phyloP scores from a whole-genome alignment of 2,329 filamentous ascomycete genomes.

The Pseudogymnoascus sp. region DNA sequence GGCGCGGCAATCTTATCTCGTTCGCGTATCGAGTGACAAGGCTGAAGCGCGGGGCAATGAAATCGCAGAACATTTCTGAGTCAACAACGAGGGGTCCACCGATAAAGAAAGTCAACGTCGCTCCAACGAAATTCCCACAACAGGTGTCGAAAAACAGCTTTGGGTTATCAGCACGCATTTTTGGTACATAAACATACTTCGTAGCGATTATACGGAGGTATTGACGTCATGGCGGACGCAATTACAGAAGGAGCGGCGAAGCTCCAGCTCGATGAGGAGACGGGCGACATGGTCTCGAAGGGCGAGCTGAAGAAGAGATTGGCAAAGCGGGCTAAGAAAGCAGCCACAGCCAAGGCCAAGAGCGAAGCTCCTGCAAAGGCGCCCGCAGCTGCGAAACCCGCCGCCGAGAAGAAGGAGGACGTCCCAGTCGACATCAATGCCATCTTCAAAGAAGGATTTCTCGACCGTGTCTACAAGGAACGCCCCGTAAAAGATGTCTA shows the following conservation, averaged over 20 bases:
- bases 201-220: background rate
- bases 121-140: background rate
- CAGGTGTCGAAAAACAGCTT: background rate
- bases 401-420: constrained; percentile 20
- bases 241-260: constrained; percentile 41
- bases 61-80: constrained; percentile 2
- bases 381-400: constrained; percentile 24
- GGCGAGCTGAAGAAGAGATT: constrained; percentile 54
- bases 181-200: background rate
- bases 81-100: constrained; percentile 1
- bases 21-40: background rate
- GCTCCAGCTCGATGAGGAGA: constrained; percentile 54
- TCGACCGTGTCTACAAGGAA: constrained; percentile 63
- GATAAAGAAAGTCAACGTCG: background rate
- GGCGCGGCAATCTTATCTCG: background rate
- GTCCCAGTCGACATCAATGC: constrained; percentile 47
- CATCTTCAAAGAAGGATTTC: constrained; percentile 76
- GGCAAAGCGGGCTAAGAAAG: constrained; percentile 51
- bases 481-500: constrained; percentile 52
- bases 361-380: constrained; percentile 32
- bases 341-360: constrained; percentile 44
- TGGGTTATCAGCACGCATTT: background rate
- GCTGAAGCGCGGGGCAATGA: constrained; percentile 4
- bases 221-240: constrained; percentile 38
- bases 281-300: constrained; percentile 58